Base-by-base conservation (phyloP, 345 rosid species). In the Anacardium occidentale region DNA sequence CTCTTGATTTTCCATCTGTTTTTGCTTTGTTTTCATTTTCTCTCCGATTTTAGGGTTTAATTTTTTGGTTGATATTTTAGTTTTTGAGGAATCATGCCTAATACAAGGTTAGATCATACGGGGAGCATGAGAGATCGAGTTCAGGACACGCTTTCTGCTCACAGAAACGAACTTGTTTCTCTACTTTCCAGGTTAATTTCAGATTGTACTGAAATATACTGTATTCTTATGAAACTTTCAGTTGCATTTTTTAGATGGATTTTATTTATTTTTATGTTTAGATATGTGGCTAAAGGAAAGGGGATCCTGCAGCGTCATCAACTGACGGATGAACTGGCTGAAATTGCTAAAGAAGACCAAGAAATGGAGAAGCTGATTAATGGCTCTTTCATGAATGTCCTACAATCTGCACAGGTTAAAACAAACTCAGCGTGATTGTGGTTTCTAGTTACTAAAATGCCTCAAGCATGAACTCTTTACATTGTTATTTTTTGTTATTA, bases 251-350 rank as follows among this genome's bases (percentile, higher is more conserved):
- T 37, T 8, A 7, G 8, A 6, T 6, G 7, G 42, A 37, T 37
- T 37, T 37, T 5, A 50, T 14, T 22, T 58, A 5, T 40, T 26
- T 65, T 14, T 62, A 25, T 22, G 24, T 69, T 11, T 26, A 63
- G 88, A 76, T 84, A 76, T 66, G 83, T 84, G 60, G 80, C 78
- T 47, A 79, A 75, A 48, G 92, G 85, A 37, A 84, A 85, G 22
- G 88, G 82, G 67, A 84, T 88, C 48, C 60, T 85, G 79, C 89
- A 85, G 59, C 69, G 89, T 0, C 92, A 88, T 72, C 78, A 84
- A 56, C 74, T 85, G 78, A 73, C 75, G 21, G 80, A 76, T 18
- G 89, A 84, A 77, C 76, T 84, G 59, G 77, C 58, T 0, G 66
- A 71, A 25, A 69, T 74, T 25, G 68, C 74, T 25, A 76, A 75